Evolutionary conservation across 2,329 filamentous ascomycete species (phyloP), one percentile per base, ranked within the genome.

Genomic region (Stachybotrys chartarum): DNA sequence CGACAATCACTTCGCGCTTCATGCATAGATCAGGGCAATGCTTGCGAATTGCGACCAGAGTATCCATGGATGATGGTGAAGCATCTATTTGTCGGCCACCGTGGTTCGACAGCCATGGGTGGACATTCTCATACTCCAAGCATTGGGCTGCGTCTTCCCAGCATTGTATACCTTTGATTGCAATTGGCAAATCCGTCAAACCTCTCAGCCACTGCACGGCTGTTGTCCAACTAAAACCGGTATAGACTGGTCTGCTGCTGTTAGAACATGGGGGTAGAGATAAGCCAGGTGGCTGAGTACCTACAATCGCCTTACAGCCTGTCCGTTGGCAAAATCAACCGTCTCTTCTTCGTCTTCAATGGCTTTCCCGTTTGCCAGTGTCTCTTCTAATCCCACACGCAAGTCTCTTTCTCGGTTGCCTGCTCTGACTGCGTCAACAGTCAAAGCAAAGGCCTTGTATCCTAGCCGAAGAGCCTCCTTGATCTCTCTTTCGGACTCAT

Each of bases 21-120:
- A 18, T 31, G 30, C 39, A 51, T 24, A 56, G 7, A 5, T 56
- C 47, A 7, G 55, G 55, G 12, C 51, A 47, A n/a, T 51, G 31
- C 17, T 45, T 17, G 3, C 50, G 53, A 11, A 57, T 55, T 16
- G 54, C 56, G 10, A 51, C 11, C 1, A 53, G 47, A 39, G 47
- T 55, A 3, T 57, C 56, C 14, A 57, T 45, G 42, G 56, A n/a
- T 8, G 56, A 50, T 12, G 55, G 55, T 6, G 51, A 45, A n/a
- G 17, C 24, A 5, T 56, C 55, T 6, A 56, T 17, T 31, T 56
- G 55, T 6, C 55, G 45, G 6, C 55, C 55, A 11, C 55, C 55
- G 24, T 56, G 55, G 47, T 56, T 56, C 14, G 55, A 56, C 11
- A 56, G 55, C 55, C 55, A 56, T 7, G 55, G 55, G 24, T 56